Evolutionary conservation across 352 stramenopile genomes (phyloP).

Genomic region (Globisporangium irregulare): DNA sequence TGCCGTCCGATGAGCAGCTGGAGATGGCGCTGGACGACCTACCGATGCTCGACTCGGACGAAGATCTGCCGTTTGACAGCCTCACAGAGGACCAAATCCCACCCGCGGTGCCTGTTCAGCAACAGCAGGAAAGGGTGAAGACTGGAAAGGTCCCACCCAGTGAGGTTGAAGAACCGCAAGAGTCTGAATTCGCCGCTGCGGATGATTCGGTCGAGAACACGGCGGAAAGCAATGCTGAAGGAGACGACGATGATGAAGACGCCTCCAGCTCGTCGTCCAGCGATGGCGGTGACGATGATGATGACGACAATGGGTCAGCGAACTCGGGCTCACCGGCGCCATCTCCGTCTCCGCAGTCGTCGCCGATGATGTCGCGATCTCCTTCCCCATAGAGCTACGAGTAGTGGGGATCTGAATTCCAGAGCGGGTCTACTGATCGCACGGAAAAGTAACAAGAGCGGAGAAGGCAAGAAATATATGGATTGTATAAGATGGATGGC

Average conservation of each 20-base stretch:
- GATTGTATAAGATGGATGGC: not conserved
- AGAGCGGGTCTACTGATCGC: not conserved
- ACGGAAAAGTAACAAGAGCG: not conserved
- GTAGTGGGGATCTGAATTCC: not conserved
- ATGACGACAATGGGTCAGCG: slow-evolving; percentile 51
- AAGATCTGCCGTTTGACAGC: slow-evolving; percentile 45
- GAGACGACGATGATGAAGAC: slow-evolving; percentile 42
- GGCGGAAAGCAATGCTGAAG: slow-evolving; percentile 22
- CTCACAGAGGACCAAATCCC: slow-evolving; percentile 17
- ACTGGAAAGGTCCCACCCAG: not conserved
- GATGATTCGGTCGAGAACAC: slow-evolving; percentile 18
- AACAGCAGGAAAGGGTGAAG: not conserved
- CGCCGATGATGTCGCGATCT: slow-evolving; percentile 56
- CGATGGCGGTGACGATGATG: slow-evolving; percentile 29
- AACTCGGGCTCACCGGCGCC: slow-evolving; percentile 58
- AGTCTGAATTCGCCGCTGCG: not conserved
- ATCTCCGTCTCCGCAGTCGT: slow-evolving; percentile 50
- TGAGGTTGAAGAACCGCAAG: not conserved
- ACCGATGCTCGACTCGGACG: slow-evolving; percentile 69
- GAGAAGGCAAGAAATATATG: not conserved
- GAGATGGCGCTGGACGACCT: slow-evolving; percentile 70
- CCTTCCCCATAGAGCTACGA: slow-evolving; percentile 35
- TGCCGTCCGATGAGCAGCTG: slow-evolving; percentile 71
- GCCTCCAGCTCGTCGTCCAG: slow-evolving; percentile 36
- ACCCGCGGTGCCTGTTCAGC: not conserved